Base-by-base conservation (phyloP, 2,329 filamentous ascomycete genomes). In the Colletotrichum chlorophyti region DNA sequence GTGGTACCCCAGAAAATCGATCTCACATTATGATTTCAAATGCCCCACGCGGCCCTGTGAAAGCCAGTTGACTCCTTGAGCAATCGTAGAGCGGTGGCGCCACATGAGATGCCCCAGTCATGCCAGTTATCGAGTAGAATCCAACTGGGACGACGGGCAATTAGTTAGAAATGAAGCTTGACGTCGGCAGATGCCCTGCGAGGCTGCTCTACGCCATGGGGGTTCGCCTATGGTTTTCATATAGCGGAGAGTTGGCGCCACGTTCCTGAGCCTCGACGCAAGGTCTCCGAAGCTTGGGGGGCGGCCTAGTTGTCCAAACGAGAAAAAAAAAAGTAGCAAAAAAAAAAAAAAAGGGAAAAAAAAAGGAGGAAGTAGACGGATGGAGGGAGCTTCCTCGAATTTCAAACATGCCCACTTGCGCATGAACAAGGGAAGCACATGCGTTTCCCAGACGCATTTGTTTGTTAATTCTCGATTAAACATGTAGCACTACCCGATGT, bases 181-280 rank as follows among this genome's bases (percentile, higher is more conserved):
- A 34, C 14, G 11, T 26, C 37, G 26, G 43, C 32, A 47, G 29
- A 47, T 45, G 50, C 24, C 53, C 34, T 26, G 26, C 14, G 19
- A n/a, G 23, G 26, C 5, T 9, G 23, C 26, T 15, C 5, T n/a
- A 41, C 35, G 14, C 35, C 31, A 37, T 24, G 10, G 51, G 51
- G 37, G 37, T 34, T 26, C 31, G n/a, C 24, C 11, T 6, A 34
- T 15, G 26, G 24, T 19, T 21, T 19, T 38, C 15, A 32, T 43
- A 47, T 12, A 48, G 42, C 50, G 42, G 43, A 21, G 19, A 49
- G 31, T 34, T 27, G 31, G 34, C 55, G 51, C 55, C 51, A 59
- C 38, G 55, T 59, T 59, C 55, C 55, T 59, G 55, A 29, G 38
- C 42, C 40, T 55, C 45, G 55, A 59, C 43, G 43, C 45, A 45